A percentile compares a stretch with the other conserved stretches of the same genome.
Evolutionary conservation across 2,329 filamentous ascomycete species (phyloP).

Genomic region (Trichoderma asperellum): DNA sequence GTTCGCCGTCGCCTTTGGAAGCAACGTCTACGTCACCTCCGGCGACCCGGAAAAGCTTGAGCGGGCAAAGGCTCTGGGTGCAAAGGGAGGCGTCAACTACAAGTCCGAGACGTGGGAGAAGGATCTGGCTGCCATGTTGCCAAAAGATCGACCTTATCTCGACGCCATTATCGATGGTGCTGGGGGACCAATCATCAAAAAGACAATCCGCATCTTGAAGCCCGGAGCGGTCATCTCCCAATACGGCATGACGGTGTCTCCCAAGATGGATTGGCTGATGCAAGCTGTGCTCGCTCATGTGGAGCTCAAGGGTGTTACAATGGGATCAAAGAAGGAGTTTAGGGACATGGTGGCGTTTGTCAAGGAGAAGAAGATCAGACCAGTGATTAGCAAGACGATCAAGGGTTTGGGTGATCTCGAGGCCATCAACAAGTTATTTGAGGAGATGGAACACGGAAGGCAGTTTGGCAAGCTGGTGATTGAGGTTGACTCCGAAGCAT

Average conservation of each 20-base stretch:
- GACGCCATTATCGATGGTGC: slow-evolving; percentile 92
- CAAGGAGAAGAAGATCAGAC: slow-evolving; percentile 69
- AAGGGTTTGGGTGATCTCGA: slow-evolving; percentile 74
- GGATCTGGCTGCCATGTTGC: slow-evolving; percentile 66
- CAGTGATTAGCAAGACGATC: slow-evolving; percentile 75
- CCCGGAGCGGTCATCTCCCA: slow-evolving; percentile 79
- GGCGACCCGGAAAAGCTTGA: slow-evolving; percentile 75
- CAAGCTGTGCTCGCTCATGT: slow-evolving; percentile 82
- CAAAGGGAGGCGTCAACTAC: slow-evolving; percentile 81
- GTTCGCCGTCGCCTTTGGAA: slow-evolving; percentile 75
- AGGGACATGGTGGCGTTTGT: slow-evolving; percentile 89
- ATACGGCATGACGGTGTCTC: slow-evolving; percentile 89
- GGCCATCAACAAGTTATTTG: slow-evolving; percentile 81
- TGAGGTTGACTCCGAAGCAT: slow-evolving; percentile 56
- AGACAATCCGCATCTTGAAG: slow-evolving; percentile 71
- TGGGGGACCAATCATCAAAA: slow-evolving; percentile 79
- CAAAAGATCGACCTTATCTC: slow-evolving; percentile 66
- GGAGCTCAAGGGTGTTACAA: slow-evolving; percentile 82
- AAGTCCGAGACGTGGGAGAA: slow-evolving; percentile 80
- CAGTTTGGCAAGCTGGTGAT: slow-evolving; percentile 96
- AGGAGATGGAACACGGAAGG: slow-evolving; percentile 80
- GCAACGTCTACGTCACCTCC: slow-evolving; percentile 81
- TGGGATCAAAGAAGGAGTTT: slow-evolving; percentile 91
- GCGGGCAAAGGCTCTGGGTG: slow-evolving; percentile 72
- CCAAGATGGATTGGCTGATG: slow-evolving; percentile 88